A percentile compares a stretch with the other conserved stretches of the same genome.
Evolutionary conservation across 192 early-diverging fungal species (phyloP).

Genomic region (Jimgerdemannia lactiflua): DNA sequence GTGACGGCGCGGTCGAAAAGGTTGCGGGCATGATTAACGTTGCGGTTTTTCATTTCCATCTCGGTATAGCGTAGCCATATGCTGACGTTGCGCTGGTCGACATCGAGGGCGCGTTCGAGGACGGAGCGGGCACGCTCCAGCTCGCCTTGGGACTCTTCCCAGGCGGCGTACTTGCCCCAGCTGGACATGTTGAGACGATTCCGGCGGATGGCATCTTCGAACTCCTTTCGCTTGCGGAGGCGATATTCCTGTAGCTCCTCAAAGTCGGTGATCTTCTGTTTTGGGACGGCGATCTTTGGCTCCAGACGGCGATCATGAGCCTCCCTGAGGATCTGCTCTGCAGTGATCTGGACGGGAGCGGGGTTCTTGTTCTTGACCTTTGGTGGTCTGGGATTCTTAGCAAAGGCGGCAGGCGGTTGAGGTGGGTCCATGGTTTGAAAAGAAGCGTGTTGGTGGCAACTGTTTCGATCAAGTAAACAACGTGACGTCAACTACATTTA

Average conservation of each 20-base stretch:
- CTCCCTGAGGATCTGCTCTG: constrained; percentile 97
- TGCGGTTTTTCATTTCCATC: constrained; percentile 98
- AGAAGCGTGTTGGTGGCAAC: neutral
- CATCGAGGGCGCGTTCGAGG: constrained; percentile 92
- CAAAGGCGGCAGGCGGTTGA: neutral
- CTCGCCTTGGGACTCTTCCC: constrained; percentile 93
- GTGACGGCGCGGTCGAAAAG: constrained; percentile 91
- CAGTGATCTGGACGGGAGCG: constrained; percentile 97
- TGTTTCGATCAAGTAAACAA: too few relatives aligned
- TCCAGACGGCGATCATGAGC: constrained; percentile 79
- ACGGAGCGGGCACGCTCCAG: constrained; percentile 80
- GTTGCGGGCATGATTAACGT: constrained; percentile 92
- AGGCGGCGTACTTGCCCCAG: constrained; percentile 95
- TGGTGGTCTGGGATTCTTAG: constrained; percentile 31
- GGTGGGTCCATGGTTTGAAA: neutral
- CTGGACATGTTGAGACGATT: constrained; percentile 84
- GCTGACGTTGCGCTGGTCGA: constrained; percentile 83
- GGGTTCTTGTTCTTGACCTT: constrained; percentile 98
- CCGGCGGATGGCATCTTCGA: constrained; percentile 86
- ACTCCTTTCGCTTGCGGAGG: constrained; percentile 87
- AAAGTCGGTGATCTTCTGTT: constrained; percentile 88
- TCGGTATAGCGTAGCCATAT: constrained; percentile 93
- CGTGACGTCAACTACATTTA: too few relatives aligned
- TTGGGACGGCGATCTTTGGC: constrained; percentile 58
- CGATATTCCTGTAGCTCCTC: constrained; percentile 94